Base-by-base conservation (phyloP, 1,284 basidiomycete species). In the Fomitopsis palustris region DNA sequence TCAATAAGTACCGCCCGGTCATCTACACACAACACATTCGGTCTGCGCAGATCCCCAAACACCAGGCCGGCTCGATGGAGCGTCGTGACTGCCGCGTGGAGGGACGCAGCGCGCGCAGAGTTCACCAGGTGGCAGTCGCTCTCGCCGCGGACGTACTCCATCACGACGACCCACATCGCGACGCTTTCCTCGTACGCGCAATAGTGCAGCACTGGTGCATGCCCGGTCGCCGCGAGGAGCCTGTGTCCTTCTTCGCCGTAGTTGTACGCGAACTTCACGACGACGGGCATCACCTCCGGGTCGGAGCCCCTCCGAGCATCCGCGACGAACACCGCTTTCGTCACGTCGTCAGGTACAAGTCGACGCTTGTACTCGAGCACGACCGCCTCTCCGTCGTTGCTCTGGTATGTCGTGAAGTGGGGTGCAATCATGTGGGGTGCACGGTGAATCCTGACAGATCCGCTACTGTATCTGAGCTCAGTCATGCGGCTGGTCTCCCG, bases 11-110 rank as follows among this genome's bases (percentile, higher is more conserved):
- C 55, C 21, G 58, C 39, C 29, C 62, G 58, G 27, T 54, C 45
- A 16, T 19, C 57, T 29, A 21, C 27, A 4, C 64, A 19, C 33
- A 70, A 21, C 37, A 69, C 42, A 54, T 70, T 69, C 47, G 61
- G 60, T 25, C 29, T 29, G 12, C 68, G 63, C 19, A 70, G 57
- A 57, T 70, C 68, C 12, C 69, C 68, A 35, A 65, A 64, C 21
- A 66, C 69, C 12, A 64, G 57, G 21, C 57, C 64, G 0, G 54
- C 16, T 1, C n/a, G 43, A 56, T 70, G 67, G 27, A 70, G 58
- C 31, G 42, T 12, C 55, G 17, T 14, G 29, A 69, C 23, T 12
- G 65, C 64, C 10, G 23, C 37, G 25, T 43, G 41, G 49, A 59
- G 59, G 38, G 37, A 42, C 17, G 54, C 55, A 21, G 35, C 37